Base-by-base conservation (phyloP, 306 rosid genomes). In the Acacia confusa region DNA sequence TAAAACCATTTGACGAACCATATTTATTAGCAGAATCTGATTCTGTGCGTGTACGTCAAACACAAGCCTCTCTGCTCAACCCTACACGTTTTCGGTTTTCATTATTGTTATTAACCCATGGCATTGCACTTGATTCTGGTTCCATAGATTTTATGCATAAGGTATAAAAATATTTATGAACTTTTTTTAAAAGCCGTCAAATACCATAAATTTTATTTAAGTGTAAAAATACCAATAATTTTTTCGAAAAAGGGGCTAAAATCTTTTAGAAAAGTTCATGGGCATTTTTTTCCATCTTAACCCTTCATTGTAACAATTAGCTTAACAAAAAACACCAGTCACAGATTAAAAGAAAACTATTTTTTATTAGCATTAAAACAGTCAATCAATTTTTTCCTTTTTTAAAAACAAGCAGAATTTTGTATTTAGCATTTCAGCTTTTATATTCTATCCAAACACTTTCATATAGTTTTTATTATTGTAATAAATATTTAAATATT, bases 1-100 rank as follows among this genome's bases (percentile, higher is more conserved):
- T 60, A 16, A 64, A 27, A 55, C 52, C 43, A 38, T 81, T 78
- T 78, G 78, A 57, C 17, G 3, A 77, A 53, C 30, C 65, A 53
- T 25, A 17, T 36, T 66, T 12, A 65, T 65, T 7, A 38, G 8
- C 3, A 38, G 85, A 27, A 85, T 85, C 78, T 22, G 58, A 82
- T 85, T 85, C 85, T 78, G 5, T 17, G 9, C 2, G 17, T 57
- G 75, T 77, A 57, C 48, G 74, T 57, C 74, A 67, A 78, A 44
- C 77, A 77, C 72, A 65, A 52, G 71, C 55, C 78, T 50, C 22
- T 52, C 34, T 60, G 34, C 68, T 11, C 38, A 13, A 61, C 69
- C 69, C 69, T 27, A 27, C 69, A 27, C 69, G 69, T 63, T 63
- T 63, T 4, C 40, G 6, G 4, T 60, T 60, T 60, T 25, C 66